Evolutionary conservation across 2,329 filamentous ascomycete genomes (phyloP).

Genomic region (Microsporum canis): DNA sequence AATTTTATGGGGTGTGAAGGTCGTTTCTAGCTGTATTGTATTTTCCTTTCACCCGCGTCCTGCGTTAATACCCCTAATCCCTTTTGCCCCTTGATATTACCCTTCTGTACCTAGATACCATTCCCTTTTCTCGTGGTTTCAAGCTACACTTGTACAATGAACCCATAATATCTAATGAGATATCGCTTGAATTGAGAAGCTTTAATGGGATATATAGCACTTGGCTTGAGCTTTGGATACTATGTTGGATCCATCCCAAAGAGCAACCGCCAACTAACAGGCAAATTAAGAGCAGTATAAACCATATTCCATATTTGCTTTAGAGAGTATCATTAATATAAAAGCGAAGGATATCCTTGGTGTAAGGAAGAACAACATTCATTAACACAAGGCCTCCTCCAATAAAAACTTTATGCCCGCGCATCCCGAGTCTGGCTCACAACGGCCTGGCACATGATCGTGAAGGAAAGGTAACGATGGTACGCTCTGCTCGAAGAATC

Average conservation of each 20-base stretch:
- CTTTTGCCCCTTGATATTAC: neutral
- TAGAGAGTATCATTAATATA: conserved; percentile 2
- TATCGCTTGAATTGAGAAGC: neutral
- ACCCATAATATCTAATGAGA: neutral
- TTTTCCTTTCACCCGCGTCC: neutral
- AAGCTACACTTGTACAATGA: neutral
- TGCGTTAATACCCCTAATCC: neutral
- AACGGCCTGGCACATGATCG: neutral
- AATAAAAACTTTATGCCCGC: neutral
- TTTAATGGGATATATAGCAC: neutral
- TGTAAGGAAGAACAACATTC: neutral
- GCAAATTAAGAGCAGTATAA: neutral
- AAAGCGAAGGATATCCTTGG: neutral
- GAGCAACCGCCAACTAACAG: neutral
- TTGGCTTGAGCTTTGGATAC: neutral
- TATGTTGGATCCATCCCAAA: neutral
- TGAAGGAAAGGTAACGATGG: neutral
- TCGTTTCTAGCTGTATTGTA: neutral
- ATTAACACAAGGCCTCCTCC: neutral
- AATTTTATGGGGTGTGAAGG: neutral
- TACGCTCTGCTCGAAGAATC: conserved; percentile 1
- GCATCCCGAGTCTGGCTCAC: neutral
- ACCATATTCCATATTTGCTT: conserved; percentile 1
- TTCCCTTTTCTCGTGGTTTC: neutral
- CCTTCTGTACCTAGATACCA: neutral